Evolutionary conservation across 768 basidiomycete genomes (phyloP), one percentile per base, ranked within the genome.

Genomic region (Austroboletus festivus): DNA sequence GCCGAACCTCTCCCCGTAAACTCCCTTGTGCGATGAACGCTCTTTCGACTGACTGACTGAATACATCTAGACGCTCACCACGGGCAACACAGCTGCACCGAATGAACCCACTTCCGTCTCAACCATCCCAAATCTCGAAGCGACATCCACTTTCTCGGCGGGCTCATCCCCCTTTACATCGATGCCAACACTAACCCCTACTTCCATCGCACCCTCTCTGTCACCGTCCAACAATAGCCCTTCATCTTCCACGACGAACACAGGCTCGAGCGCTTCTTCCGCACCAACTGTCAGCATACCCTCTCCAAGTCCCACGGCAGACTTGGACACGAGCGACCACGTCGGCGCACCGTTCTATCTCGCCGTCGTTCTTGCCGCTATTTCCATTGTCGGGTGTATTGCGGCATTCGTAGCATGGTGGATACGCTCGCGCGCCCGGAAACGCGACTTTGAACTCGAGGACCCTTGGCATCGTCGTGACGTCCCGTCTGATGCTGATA

Each of bases 341-440:
- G 51, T 58, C 10, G 63, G 63, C 3, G 62, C 75, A 1, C 72
- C 75, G 31, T 73, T 79, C 56, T 81, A 81, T 53, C 56, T 79
- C 4, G 77, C 70, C 21, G 70, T 82, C 44, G 67, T 71, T n/a
- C 64, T 82, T 3, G 80, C 75, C 26, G 63, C 64, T 0, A 69
- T 83, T 49, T 68, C 71, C 16, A 68, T 72, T 28, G 52, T 79
- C 42, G 74, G 76, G 6, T 69, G 71, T 44, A 37, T 80, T 28
- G 60, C 73, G 15, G 73, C 77, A 33, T 53, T 81, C n/a, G 57
- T 78, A 26, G 74, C 77, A 1, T 80, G 74, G 73, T 70, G 68
- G 51, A 59, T 82, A 48, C 73, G 79, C 31, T 55, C 72, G 8
- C 69, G 73, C 44, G 48, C 65, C 42, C 69, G 68, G 42, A 67